A percentile compares a stretch with the other conserved stretches of the same genome.
phyloP scores from a whole-genome alignment of 2,329 filamentous ascomycete species.

The Lojkania enalia region DNA sequence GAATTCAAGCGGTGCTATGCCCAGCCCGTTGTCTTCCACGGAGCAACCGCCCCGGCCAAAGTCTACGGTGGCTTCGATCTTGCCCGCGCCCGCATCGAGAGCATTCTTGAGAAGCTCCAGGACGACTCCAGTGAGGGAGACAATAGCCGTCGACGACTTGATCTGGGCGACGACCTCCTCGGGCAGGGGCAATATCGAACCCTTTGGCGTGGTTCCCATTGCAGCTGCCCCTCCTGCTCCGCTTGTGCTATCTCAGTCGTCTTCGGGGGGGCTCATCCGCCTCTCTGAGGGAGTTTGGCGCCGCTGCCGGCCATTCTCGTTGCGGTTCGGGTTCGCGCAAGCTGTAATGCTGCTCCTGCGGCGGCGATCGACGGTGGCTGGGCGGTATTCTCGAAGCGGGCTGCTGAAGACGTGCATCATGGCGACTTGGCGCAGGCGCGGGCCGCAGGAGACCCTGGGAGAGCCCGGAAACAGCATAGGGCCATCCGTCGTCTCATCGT shows the following conservation, averaged over 20 bases:
- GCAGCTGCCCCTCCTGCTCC: neutral
- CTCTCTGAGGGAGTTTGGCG: too few relatives aligned
- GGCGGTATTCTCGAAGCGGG: neutral
- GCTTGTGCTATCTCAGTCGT: too few relatives aligned
- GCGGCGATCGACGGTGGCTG: conserved; percentile 1
- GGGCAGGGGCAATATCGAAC: conserved; percentile 67
- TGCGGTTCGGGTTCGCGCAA: too few relatives aligned
- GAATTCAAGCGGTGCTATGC: conserved; percentile 77
- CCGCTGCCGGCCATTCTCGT: neutral
- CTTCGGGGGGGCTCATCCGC: too few relatives aligned
- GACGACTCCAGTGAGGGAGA: conserved; percentile 71
- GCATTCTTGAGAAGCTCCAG: conserved; percentile 79
- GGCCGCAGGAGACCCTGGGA: conserved; percentile 1
- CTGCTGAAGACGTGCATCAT: neutral
- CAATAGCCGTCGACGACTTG: conserved; percentile 80
- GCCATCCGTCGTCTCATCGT: neutral
- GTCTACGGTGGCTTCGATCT: conserved; percentile 72
- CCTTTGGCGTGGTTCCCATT: neutral
- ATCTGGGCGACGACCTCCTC: conserved; percentile 74
- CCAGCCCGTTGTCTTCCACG: conserved; percentile 82
- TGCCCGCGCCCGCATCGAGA: conserved; percentile 75
- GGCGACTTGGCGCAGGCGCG: conserved; percentile 1
- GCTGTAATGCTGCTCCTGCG: neutral
- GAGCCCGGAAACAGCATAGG: neutral
- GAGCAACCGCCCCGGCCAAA: conserved; percentile 74